Percentiles rank a stretch among this genome's conserved stretches.
Conservation (phyloP, 73 alveolate genomes). For the Paramecium sonneborni region DNA sequence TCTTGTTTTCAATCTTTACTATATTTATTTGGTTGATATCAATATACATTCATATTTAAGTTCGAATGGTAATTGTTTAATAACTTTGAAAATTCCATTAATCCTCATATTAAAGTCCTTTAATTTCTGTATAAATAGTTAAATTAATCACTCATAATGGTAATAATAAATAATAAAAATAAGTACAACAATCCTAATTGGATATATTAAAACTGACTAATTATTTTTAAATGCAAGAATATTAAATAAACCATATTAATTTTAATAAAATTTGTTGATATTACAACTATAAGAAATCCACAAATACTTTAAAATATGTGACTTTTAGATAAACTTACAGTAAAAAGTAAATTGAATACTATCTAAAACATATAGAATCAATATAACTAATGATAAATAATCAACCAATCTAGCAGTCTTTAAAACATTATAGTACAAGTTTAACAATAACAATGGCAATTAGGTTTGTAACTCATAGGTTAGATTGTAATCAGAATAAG, state of each 20-base stretch:
- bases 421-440: background rate
- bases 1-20: background rate
- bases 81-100: background rate
- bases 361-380: background rate
- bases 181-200: background rate
- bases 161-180: background rate
- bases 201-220: background rate
- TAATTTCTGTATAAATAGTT: background rate
- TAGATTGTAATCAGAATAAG: background rate
- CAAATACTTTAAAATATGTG: background rate
- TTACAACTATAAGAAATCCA: background rate
- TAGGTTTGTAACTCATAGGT: background rate
- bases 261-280: background rate
- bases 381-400: background rate
- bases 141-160: background rate
- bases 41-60: background rate
- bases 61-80: background rate
- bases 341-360: background rate
- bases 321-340: background rate
- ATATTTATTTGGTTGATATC: background rate
- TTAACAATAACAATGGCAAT: background rate
- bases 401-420: background rate
- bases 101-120: background rate
- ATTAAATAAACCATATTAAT: background rate
- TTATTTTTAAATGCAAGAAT: background rate